These are phyloP conservation scores for Venturia effusa DNA, from an alignment of 2,329 filamentous ascomycete genomes.

Conservation along the genomic window DNA sequence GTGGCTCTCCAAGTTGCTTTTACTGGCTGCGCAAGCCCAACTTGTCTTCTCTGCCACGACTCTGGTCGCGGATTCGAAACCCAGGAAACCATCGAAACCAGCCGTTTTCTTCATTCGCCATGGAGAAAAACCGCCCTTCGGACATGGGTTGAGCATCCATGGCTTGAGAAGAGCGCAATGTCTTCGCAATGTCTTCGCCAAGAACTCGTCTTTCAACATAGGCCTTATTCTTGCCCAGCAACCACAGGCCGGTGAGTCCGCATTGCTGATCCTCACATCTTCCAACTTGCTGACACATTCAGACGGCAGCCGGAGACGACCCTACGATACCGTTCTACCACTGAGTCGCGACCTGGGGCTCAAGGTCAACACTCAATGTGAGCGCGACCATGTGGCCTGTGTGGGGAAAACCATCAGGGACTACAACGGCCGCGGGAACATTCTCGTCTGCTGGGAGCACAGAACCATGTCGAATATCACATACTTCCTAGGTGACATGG, in stretches of 20 bases:
- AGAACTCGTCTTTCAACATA: conserved; percentile 42
- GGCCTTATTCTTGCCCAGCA: conserved; percentile 47
- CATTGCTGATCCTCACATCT: background rate
- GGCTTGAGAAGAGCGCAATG: conserved; percentile 50
- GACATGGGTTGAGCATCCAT: conserved; percentile 38
- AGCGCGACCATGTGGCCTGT: conserved; percentile 44
- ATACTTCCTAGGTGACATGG: conserved; percentile 38
- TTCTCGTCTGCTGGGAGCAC: conserved; percentile 55
- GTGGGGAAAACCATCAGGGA: conserved; percentile 39
- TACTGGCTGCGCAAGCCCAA: background rate
- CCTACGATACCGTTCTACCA: conserved; percentile 46
- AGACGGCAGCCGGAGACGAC: conserved; percentile 43
- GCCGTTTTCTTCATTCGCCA: conserved; percentile 55
- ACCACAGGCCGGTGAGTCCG: conserved; percentile 34
- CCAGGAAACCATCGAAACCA: conserved; percentile 20
- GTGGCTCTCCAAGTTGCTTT: background rate
- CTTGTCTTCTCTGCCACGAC: background rate
- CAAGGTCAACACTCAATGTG: conserved; percentile 44
- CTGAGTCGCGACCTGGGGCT: conserved; percentile 46
- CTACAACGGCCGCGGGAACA: conserved; percentile 42
- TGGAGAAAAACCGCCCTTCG: conserved; percentile 47
- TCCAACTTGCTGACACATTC: background rate
- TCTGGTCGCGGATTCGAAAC: background rate
- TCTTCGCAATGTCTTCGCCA: conserved; percentile 46
- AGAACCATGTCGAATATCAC: conserved; percentile 41